Evolutionary conservation across 164 flowering plant species (phyloP).

Genomic region (Buxus sempervirens): DNA sequence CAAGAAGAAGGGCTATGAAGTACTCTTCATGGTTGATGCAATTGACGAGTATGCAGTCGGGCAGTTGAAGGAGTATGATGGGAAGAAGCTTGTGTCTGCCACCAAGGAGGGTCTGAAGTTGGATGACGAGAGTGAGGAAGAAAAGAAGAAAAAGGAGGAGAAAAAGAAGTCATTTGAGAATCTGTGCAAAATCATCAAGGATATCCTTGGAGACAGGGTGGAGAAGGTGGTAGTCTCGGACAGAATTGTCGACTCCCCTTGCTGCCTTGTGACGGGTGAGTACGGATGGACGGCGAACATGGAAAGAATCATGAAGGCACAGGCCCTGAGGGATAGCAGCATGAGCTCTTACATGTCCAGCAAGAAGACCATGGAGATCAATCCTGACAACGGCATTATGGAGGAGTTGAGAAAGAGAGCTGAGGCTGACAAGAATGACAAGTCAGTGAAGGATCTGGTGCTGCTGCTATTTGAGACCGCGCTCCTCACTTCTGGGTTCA

Average conservation of each 20-base stretch:
- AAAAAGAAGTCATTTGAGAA: slow-evolving; percentile 43
- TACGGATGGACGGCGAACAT: slow-evolving; percentile 75
- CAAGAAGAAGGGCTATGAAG: slow-evolving; percentile 67
- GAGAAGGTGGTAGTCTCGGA: slow-evolving; percentile 68
- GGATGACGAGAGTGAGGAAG: slow-evolving; percentile 53
- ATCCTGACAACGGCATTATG: slow-evolving; percentile 63
- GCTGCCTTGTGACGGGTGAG: slow-evolving; percentile 65
- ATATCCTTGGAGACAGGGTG: slow-evolving; percentile 56
- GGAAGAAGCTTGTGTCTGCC: slow-evolving; percentile 66
- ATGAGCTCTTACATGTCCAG: slow-evolving; percentile 65
- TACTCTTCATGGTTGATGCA: slow-evolving; percentile 67
- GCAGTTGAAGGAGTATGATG: slow-evolving; percentile 68
- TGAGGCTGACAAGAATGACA: slow-evolving; percentile 60
- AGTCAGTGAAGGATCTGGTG: slow-evolving; percentile 59
- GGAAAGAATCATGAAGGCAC: slow-evolving; percentile 76
- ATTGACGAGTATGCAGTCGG: slow-evolving; percentile 69
- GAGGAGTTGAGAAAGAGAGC: slow-evolving; percentile 70
- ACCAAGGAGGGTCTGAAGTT: slow-evolving; percentile 69
- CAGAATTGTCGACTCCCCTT: slow-evolving; percentile 62
- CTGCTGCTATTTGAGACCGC: slow-evolving; percentile 60
- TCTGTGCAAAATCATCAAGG: slow-evolving; percentile 58
- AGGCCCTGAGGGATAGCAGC: slow-evolving; percentile 55
- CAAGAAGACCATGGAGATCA: slow-evolving; percentile 77
- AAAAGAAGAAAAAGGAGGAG: slow-evolving; percentile 52
- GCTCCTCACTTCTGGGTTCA: slow-evolving; percentile 55